A percentile compares a stretch with the other conserved stretches of the same genome.
These are phyloP conservation scores for Sporothrix brasiliensis DNA, from an alignment of 2,329 filamentous ascomycete species.

Conservation along the genomic window DNA sequence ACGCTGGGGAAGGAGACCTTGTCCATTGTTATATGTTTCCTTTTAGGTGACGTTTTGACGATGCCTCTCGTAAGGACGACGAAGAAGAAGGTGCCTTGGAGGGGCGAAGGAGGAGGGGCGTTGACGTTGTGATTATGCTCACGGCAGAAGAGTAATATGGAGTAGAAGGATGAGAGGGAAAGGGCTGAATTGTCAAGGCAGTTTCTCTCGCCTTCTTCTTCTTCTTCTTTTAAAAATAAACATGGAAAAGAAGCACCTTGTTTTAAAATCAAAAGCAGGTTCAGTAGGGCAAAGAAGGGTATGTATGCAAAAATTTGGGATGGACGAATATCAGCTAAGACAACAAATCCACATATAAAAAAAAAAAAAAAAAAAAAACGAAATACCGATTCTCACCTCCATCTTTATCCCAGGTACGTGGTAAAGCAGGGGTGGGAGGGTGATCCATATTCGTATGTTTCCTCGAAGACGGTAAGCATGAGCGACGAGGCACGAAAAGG, in stretches of 20 bases:
- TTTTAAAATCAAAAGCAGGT: no score
- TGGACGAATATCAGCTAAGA: background rate
- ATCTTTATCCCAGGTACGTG: background rate
- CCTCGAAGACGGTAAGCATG: background rate
- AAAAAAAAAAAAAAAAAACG: background rate
- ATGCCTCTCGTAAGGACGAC: background rate
- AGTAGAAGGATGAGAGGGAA: background rate
- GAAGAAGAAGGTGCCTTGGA: slow-evolving; percentile 11
- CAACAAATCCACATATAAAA: background rate
- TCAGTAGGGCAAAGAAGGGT: no score
- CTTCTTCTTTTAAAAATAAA: no score
- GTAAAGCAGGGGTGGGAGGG: background rate
- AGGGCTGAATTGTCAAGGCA: background rate
- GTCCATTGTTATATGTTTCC: slow-evolving; percentile 13
- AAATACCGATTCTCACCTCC: slow-evolving; percentile 9
- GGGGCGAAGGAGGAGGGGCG: background rate
- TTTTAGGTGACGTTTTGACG: background rate
- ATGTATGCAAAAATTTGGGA: background rate
- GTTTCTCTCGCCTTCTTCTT: background rate
- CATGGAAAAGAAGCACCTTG: no score
- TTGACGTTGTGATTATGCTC: slow-evolving; percentile 21
- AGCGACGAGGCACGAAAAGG: background rate
- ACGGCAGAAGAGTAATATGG: slow-evolving; percentile 10
- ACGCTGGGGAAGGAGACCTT: background rate
- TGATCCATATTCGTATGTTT: background rate